Conservation (phyloP, 371 early-diverging fungal species). For the Lichtheimia ornata region DNA sequence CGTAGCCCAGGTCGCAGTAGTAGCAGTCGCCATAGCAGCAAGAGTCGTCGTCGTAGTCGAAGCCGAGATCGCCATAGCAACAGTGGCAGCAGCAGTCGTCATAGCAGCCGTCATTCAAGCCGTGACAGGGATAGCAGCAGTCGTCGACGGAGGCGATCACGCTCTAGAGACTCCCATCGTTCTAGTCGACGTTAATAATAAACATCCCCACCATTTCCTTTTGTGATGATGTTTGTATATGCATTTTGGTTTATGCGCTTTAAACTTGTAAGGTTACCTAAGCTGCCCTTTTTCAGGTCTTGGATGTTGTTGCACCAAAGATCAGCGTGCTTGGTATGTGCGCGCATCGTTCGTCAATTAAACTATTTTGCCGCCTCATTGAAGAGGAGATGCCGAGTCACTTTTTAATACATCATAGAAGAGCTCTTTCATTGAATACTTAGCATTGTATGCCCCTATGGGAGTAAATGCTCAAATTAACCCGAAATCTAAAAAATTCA, state of each 20-base stretch:
- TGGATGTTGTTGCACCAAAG: no score
- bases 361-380: no score
- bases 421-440: no score
- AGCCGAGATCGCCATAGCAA: not conserved
- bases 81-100: constrained; percentile 7
- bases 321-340: no score
- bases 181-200: constrained; percentile 3
- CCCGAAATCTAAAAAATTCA: no score
- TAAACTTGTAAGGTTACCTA: no score
- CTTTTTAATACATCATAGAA: no score
- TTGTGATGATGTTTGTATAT: constrained; percentile 1
- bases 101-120: constrained; percentile 9
- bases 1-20: constrained; percentile 8
- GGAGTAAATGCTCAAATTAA: no score
- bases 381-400: no score
- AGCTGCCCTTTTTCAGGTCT: no score
- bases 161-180: not conserved
- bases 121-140: not conserved
- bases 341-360: no score
- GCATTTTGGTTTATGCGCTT: not conserved
- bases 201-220: not conserved
- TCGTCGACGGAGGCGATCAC: constrained; percentile 3
- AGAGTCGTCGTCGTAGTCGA: not conserved
- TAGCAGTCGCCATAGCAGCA: constrained; percentile 5
- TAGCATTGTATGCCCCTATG: no score